These are phyloP conservation scores for Aspergillus sp. DNA, from an alignment of 2,329 filamentous ascomycete species.

Conservation along the genomic window DNA sequence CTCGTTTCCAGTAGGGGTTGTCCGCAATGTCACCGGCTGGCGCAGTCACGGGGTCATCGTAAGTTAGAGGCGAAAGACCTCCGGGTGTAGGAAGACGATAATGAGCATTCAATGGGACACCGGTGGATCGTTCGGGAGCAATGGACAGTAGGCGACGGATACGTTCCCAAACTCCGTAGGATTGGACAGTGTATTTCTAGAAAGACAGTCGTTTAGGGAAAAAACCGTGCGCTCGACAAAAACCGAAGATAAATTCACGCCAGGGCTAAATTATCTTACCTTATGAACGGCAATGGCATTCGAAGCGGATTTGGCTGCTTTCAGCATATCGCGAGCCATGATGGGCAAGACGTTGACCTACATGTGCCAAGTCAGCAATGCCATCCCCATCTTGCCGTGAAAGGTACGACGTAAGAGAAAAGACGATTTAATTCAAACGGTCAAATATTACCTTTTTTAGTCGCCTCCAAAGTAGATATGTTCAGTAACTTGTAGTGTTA, in stretches of 20 bases:
- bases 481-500: not conserved
- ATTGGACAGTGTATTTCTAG: conserved; percentile 95
- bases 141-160: conserved; percentile 72
- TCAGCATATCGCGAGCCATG: conserved; percentile 32
- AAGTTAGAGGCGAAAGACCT: conserved; percentile 59
- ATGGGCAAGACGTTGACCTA: conserved; percentile 20
- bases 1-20: conserved; percentile 96
- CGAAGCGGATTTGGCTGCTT: conserved; percentile 34
- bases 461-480: not conserved
- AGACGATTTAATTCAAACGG: not conserved
- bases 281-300: conserved; percentile 31
- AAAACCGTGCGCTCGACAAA: not conserved
- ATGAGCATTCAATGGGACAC: conserved; percentile 85
- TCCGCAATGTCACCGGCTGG: conserved; percentile 84
- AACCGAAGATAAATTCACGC: not conserved
- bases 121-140: conserved; percentile 82
- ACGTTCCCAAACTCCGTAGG: conserved; percentile 77
- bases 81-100: conserved; percentile 83
- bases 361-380: not conserved
- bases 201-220: not conserved
- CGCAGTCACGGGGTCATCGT: conserved; percentile 74
- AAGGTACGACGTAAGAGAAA: not conserved
- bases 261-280: conserved; percentile 18
- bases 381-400: not conserved
- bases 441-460: not conserved